These are phyloP conservation scores for Chalciporus chontae DNA, from an alignment of 768 basidiomycete genomes.

Conservation along the genomic window DNA sequence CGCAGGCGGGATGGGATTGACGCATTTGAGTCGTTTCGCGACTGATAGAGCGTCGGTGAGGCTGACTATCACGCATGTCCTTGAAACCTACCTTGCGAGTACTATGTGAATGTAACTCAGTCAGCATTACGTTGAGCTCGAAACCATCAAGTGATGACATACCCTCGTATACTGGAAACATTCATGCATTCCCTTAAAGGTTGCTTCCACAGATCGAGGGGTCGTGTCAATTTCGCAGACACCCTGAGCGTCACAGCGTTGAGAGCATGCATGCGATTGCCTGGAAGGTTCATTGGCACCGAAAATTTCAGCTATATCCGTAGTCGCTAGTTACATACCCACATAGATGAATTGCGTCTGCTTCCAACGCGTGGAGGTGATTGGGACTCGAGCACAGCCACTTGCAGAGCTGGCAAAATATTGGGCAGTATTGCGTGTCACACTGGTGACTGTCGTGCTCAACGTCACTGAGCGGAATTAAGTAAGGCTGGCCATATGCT, in stretches of 20 bases:
- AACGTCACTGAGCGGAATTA: slow-evolving; percentile 35
- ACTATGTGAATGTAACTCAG: slow-evolving; percentile 33
- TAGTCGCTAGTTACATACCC: slow-evolving; percentile 36
- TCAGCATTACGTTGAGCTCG: neutral
- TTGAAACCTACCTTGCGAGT: slow-evolving; percentile 43
- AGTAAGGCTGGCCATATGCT: no score
- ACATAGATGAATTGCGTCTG: slow-evolving; percentile 48
- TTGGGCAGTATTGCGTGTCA: slow-evolving; percentile 48
- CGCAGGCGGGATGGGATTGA: slow-evolving; percentile 43
- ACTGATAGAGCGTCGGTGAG: slow-evolving; percentile 27
- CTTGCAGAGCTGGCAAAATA: slow-evolving; percentile 53
- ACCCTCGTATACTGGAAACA: slow-evolving; percentile 65
- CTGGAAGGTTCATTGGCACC: slow-evolving; percentile 7
- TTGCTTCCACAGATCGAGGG: slow-evolving; percentile 56
- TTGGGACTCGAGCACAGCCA: slow-evolving; percentile 43
- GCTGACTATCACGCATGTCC: neutral
- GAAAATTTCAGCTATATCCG: neutral
- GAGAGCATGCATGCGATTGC: slow-evolving; percentile 48
- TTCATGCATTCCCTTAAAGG: slow-evolving; percentile 56
- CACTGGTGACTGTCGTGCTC: slow-evolving; percentile 48
- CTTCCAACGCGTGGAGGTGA: slow-evolving; percentile 51
- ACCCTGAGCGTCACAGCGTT: slow-evolving; percentile 43
- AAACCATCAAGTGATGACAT: neutral
- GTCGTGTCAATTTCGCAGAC: slow-evolving; percentile 55
- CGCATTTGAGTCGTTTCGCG: slow-evolving; percentile 49